Conservation (phyloP, 2,329 filamentous ascomycete species). For the Trichocomaceae sp. region DNA sequence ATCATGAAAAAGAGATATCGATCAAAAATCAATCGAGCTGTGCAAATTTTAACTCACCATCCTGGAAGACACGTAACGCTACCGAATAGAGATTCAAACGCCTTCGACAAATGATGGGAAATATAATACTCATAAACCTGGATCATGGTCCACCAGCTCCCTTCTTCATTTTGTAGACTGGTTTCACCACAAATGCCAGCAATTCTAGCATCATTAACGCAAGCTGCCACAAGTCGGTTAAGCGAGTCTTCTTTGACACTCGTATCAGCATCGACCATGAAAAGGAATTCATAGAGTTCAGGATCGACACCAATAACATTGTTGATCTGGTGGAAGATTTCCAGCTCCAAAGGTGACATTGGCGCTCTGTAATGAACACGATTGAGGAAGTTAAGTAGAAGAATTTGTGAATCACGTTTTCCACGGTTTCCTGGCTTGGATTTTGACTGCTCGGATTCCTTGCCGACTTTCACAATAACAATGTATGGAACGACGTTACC, state of each 20-base stretch:
- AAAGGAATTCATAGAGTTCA: constrained; percentile 90
- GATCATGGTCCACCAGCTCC: constrained; percentile 99
- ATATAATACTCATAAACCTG: constrained; percentile 99
- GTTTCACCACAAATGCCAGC: constrained; percentile 97
- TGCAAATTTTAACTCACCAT: constrained; percentile 62
- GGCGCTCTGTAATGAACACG: constrained; percentile 88
- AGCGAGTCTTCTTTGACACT: constrained; percentile 86
- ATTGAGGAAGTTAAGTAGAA: constrained; percentile 96
- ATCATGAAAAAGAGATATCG: background rate
- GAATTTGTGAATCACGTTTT: constrained; percentile 94
- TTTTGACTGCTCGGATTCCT: constrained; percentile 86
- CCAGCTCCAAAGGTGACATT: constrained; percentile 92
- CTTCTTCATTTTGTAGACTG: constrained; percentile 88
- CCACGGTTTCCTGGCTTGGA: constrained; percentile 95
- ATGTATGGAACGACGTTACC: constrained; percentile 96
- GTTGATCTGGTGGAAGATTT: constrained; percentile 99
- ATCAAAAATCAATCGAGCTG: background rate
- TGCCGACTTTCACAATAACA: constrained; percentile 93
- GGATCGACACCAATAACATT: constrained; percentile 98
- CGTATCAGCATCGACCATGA: constrained; percentile 98
- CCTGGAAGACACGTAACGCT: constrained; percentile 98
- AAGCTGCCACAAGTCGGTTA: constrained; percentile 86
- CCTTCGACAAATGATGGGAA: constrained; percentile 92
- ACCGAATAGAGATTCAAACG: constrained; percentile 95
- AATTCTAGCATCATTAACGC: constrained; percentile 90